Evolutionary conservation across 2,329 filamentous ascomycete species (phyloP).

Genomic region (Pyrenophora tritici-repentis): DNA sequence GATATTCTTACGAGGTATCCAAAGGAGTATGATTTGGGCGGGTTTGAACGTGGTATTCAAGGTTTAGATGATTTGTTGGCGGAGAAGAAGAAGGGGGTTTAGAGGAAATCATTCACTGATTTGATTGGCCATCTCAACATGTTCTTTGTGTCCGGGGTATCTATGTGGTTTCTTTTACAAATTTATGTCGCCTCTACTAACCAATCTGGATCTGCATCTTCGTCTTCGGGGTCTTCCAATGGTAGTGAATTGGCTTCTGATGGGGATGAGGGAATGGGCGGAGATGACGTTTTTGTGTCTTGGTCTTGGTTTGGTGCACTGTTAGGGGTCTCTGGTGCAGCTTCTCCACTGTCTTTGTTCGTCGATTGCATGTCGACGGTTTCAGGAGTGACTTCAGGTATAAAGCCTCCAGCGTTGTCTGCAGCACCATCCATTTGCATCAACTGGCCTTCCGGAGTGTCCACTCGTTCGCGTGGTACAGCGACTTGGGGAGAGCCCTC

Average conservation of each 20-base stretch:
- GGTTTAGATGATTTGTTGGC: constrained; percentile 57
- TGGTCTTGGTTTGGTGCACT: not conserved
- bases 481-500: constrained; percentile 9
- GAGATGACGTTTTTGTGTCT: constrained; percentile 6
- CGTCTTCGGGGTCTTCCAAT: constrained; percentile 67
- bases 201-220: constrained; percentile 69
- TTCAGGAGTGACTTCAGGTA: constrained; percentile 3
- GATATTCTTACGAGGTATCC: constrained; percentile 84
- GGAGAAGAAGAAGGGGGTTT: constrained; percentile 19
- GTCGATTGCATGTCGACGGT: not conserved
- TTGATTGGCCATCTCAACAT: not conserved
- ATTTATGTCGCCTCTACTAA: constrained; percentile 44
- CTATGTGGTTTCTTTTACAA: not conserved
- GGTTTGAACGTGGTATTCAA: constrained; percentile 74
- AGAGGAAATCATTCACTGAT: not conserved
- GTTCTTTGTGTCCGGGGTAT: not conserved
- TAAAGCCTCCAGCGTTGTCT: constrained; percentile 19
- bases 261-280: constrained; percentile 19
- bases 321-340: too few species aligned
- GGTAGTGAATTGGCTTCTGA: constrained; percentile 57
- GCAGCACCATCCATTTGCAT: constrained; percentile 37
- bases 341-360: too few species aligned
- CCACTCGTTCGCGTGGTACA: constrained; percentile 1
- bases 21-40: constrained; percentile 83
- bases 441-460: constrained; percentile 46